Evolutionary conservation across 768 basidiomycete genomes (phyloP).

Genomic region (Collybia mongolica): DNA sequence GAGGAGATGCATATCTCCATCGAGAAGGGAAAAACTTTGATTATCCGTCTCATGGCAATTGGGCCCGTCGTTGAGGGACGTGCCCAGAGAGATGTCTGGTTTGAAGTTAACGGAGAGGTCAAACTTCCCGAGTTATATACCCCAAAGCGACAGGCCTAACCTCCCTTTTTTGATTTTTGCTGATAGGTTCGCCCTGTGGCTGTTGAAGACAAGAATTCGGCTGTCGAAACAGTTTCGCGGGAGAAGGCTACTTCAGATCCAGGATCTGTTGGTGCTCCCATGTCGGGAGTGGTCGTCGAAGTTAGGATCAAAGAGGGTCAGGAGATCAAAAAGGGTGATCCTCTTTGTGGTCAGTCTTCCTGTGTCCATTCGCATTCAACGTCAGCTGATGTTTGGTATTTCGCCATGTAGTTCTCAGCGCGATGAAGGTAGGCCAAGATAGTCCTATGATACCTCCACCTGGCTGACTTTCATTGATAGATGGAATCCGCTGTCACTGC

Average conservation of each 20-base stretch:
- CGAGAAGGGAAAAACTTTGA: slow-evolving; percentile 95
- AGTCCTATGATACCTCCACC: slow-evolving; percentile 1
- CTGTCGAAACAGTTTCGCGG: slow-evolving; percentile 90
- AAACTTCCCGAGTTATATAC: neutral
- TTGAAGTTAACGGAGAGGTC: slow-evolving; percentile 96
- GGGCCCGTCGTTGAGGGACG: slow-evolving; percentile 91
- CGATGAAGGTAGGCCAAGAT: slow-evolving; percentile 79
- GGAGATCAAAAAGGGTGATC: slow-evolving; percentile 98
- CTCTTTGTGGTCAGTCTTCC: slow-evolving; percentile 73
- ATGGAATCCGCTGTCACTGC: slow-evolving; percentile 98
- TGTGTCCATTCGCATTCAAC: slow-evolving; percentile 6
- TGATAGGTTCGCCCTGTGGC: slow-evolving; percentile 87
- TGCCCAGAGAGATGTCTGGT: slow-evolving; percentile 96
- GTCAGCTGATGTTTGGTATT: slow-evolving; percentile 19
- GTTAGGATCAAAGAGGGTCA: slow-evolving; percentile 97
- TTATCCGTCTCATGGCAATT: slow-evolving; percentile 93
- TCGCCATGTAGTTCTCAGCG: slow-evolving; percentile 70
- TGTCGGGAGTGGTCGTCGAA: slow-evolving; percentile 98
- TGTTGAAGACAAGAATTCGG: slow-evolving; percentile 96
- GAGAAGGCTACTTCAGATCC: slow-evolving; percentile 94
- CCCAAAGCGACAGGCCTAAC: neutral
- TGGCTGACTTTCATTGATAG: slow-evolving; percentile 40
- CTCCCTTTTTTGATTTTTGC: slow-evolving; percentile 13
- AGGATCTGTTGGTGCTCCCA: slow-evolving; percentile 95
- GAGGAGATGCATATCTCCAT: slow-evolving; percentile 98